Evolutionary conservation across 345 rosid species (phyloP).

Genomic region (Citropsis articulata): DNA sequence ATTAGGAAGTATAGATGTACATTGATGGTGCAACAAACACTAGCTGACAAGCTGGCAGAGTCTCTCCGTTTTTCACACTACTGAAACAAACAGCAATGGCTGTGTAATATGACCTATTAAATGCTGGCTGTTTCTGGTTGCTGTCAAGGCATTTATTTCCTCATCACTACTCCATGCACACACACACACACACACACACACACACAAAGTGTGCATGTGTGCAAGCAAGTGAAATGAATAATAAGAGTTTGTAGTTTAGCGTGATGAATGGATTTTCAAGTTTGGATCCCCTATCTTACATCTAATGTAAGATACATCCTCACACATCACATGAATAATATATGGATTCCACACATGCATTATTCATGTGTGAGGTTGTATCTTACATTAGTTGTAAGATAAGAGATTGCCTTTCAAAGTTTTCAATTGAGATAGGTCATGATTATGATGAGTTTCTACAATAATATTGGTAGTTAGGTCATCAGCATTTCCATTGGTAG

Average conservation of each 20-base stretch:
- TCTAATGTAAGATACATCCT: too few relatives aligned
- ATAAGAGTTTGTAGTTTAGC: neutral
- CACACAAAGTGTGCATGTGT: neutral
- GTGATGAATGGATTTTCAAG: neutral
- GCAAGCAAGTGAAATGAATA: neutral
- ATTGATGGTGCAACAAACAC: constrained; percentile 28
- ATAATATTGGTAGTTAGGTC: constrained; percentile 38
- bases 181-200: neutral
- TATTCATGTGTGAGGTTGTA: too few relatives aligned
- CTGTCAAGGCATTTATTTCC: constrained; percentile 33
- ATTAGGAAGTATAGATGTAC: neutral
- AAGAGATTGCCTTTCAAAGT: too few relatives aligned
- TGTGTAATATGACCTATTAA: constrained; percentile 20
- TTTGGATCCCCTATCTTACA: too few relatives aligned
- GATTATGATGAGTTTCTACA: constrained; percentile 1
- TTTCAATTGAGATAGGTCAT: neutral
- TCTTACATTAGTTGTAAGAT: too few relatives aligned
- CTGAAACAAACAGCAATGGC: constrained; percentile 12
- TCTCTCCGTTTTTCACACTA: neutral
- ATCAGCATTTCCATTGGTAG: constrained; percentile 35
- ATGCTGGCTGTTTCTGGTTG: constrained; percentile 32
- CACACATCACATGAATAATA: too few relatives aligned
- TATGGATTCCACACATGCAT: too few relatives aligned
- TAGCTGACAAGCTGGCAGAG: constrained; percentile 26
- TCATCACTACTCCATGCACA: constrained; percentile 19